These are phyloP conservation scores for Pyrenochaeta sp. DNA, from an alignment of 2,329 filamentous ascomycete genomes.

Conservation along the genomic window DNA sequence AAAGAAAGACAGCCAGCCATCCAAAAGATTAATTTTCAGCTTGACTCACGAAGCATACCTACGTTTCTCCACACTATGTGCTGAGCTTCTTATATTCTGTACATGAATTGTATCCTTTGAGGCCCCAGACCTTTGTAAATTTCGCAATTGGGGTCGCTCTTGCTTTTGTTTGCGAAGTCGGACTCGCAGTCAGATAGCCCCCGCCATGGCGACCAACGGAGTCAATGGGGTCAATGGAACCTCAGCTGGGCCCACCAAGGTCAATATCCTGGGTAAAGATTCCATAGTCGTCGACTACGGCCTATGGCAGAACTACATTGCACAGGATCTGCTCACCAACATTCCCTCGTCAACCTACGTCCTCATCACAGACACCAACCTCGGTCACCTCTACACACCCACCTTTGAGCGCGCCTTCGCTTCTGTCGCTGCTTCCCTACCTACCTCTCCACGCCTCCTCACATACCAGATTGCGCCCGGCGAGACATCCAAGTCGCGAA, in stretches of 20 bases:
- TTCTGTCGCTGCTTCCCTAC: conserved; percentile 54
- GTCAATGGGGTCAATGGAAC: neutral
- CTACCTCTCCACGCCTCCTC: conserved; percentile 71
- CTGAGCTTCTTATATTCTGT: neutral
- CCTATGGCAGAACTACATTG: conserved; percentile 84
- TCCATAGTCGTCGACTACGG: conserved; percentile 92
- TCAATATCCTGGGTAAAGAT: conserved; percentile 86
- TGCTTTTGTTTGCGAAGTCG: conserved; percentile 11
- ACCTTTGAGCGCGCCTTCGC: conserved; percentile 75
- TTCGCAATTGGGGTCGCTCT: conserved; percentile 3
- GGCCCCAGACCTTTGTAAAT: neutral
- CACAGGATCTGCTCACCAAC: conserved; percentile 79
- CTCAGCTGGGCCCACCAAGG: conserved; percentile 62
- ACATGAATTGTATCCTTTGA: conserved; percentile 7
- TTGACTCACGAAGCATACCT: conserved; percentile 9
- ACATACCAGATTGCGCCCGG: conserved; percentile 92
- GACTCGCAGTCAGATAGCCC: conserved; percentile 22
- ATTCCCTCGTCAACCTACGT: conserved; percentile 90
- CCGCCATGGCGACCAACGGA: conserved; percentile 43
- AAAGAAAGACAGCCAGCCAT: conserved; percentile 8
- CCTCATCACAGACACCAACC: conserved; percentile 95
- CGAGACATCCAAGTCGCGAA: conserved; percentile 90
- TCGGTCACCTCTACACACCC: conserved; percentile 82
- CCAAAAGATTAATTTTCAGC: conserved; percentile 5
- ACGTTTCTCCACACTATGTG: conserved; percentile 4